Base-by-base conservation (phyloP, 495 filamentous ascomycete genomes). In the Aspergillus nidulans region DNA sequence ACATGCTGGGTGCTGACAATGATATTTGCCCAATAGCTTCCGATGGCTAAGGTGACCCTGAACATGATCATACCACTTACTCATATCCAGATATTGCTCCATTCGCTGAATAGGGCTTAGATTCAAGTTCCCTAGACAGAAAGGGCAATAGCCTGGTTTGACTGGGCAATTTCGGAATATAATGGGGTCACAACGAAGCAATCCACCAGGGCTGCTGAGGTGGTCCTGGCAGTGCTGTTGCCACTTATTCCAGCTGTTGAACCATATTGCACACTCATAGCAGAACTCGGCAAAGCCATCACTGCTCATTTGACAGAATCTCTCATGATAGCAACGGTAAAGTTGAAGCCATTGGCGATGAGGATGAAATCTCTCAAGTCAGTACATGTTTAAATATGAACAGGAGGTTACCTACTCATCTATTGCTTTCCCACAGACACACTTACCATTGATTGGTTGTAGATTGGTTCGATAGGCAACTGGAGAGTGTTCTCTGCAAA, bases 261-360 rank as follows among this genome's bases (percentile, higher is more conserved):
- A 56, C 57, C 53, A 60, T 13, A 26, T 10, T 19, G 52, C 57
- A 26, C 57, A 60, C 43, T 60, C 53, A 34, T 52, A 52, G 36
- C 53, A 13, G n/a, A 60, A 48, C 51, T 60, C 32, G 3, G 57
- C 25, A 43, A 60, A 60, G 19, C 40, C 16, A 26, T 56, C 48
- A 13, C 19, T 34, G 21, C 46, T 18, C 2, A 39, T 36, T 21
- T 49, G 41, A 26, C 12, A 19, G n/a, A 53, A 25, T 4, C 46
- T 8, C 18, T 34, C 25, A 23, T 38, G 32, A 51, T 60, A 52
- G 42, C 53, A 60, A 41, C 48, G 19, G 39, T 60, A 60, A 23
- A 60, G 57, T 32, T 60, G 48, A 21, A 60, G 41, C 53, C 48
- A 60, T 47, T 43, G 48, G 23, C 53, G 46, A 52, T 60, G 48